Evolutionary conservation across 1,139 yeast genomes (phyloP), one percentile per base, ranked within the genome.

Genomic region (Trichomonascaceae sp.): DNA sequence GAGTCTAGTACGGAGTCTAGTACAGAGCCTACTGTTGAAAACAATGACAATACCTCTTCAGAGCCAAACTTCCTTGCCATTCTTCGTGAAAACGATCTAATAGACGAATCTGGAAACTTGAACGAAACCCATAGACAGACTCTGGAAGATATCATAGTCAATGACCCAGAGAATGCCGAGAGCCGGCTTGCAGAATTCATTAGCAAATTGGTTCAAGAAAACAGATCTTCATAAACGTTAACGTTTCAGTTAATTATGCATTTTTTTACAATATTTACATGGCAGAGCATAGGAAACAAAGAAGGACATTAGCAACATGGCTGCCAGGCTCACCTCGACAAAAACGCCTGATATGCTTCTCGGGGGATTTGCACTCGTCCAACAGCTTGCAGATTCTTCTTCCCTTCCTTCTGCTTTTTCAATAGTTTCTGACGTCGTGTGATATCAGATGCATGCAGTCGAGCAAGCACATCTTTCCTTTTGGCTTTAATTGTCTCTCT

Each of bases 401-500:
- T 93, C 47, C 99, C 99, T 66, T 88, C 96, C 70, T 91, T 93
- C 66, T 93, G 99, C 64, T 88, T 85, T 57, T 80, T 89, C 55
- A 93, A 74, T 61, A 93, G 78, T 71, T 93, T 93, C 75, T 90
- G 90, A 61, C 96, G 78, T 71, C 99, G 78, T 0, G 96, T 82
- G 39, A 91, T 81, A 74, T 93, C 99, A 17, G 96, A 87, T 0
- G 99, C 99, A 70, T 93, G 98, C 59, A 93, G 74, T 64, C 82
- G 85, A 51, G 95, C 96, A 53, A 95, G 76, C 18, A 93, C 99
- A 70, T 93, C 99, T 70, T 93, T 93, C 59, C 97, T 76, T 65
- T 87, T 82, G 1, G 98, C 98, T 67, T 88, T 88, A 60, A 93
- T 87, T 0, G 98, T 91, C 66, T 93, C 96, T 59, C 99, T 75